Base-by-base conservation (phyloP, 2,329 filamentous ascomycete species). In the Aspergillus pseudotamarii region DNA sequence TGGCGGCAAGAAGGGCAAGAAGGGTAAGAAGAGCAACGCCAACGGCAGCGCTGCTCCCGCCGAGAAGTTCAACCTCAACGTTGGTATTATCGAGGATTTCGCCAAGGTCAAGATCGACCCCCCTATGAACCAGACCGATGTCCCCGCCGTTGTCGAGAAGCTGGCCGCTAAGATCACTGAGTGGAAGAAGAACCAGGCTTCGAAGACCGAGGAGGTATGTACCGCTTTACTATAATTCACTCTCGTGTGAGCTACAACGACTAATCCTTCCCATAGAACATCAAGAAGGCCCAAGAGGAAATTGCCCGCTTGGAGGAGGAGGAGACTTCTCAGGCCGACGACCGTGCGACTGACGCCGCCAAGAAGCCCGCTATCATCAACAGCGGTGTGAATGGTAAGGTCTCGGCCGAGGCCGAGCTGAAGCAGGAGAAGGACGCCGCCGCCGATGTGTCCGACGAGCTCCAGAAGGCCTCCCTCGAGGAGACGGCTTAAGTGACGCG, bases 281-380 rank as follows among this genome's bases (percentile, higher is more conserved):
- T 98, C 65, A 92, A 93, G 68, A 97, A 97, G 81, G 95, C 95
- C 65, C 91, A 97, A 84, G 94, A 94, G 80, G 93, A 97, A 80
- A 96, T 99, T 67, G 92, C 94, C 76, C 89, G 89, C 70, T 87
- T 98, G 50, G 87, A 89, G 71, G 94, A 97, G 76, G 88, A 89
- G 61, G 67, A 89, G 61, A 67, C 80, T 80, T 51, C 72, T 58
- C 61, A 75, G 67, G 60, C 69, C 58, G 66, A 80, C 79, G 66
- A 80, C 77, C 63, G 80, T 75, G 43, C 75, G 78, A 69, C 84
- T 81, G 84, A 85, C 55, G 77, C 77, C n/a, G 80, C 80, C 32
- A 84, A 84, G 77, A 86, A 87, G 76, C 81, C 81, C 23, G 80
- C 84, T 1, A 72, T 80, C 62, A 80, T 81, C 68, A 82, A 85